Evolutionary conservation across 2,329 filamentous ascomycete species (phyloP).

Genomic region (Fusarium nodosum): DNA sequence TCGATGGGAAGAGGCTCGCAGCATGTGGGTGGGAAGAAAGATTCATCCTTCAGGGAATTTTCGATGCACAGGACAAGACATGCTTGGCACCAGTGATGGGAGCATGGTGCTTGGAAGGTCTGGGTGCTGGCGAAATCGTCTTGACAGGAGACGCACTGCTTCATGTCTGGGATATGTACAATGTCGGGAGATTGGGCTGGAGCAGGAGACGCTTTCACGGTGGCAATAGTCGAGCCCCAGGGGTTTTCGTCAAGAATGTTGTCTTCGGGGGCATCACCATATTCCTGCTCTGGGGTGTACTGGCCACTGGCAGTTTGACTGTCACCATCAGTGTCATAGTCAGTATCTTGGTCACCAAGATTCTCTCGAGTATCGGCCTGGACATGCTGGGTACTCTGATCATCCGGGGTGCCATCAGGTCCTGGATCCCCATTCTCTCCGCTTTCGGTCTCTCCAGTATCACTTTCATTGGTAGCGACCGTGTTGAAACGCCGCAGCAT

Average conservation of each 20-base stretch:
- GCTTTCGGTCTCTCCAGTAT: no score
- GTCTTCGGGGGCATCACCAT: no score
- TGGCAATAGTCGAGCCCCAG: no score
- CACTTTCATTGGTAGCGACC: no score
- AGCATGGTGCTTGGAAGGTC: slow-evolving; percentile 49
- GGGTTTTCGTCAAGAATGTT: background rate
- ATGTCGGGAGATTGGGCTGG: background rate
- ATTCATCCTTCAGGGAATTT: slow-evolving; percentile 60
- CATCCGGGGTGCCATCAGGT: background rate
- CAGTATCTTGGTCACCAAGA: no score
- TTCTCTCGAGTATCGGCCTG: background rate
- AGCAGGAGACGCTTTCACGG: background rate
- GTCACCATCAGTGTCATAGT: background rate
- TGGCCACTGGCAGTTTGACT: no score
- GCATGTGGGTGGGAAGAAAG: slow-evolving; percentile 67
- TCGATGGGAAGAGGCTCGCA: slow-evolving; percentile 60
- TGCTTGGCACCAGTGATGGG: slow-evolving; percentile 64
- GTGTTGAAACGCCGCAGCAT: background rate
- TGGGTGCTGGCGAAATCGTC: background rate
- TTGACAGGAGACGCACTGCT: background rate
- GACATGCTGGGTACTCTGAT: background rate
- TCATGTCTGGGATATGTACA: background rate
- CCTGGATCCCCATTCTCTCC: background rate
- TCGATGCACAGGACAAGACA: slow-evolving; percentile 62
- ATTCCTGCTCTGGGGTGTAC: background rate